These are phyloP conservation scores for Mortierella sp. DNA, from an alignment of 371 early-diverging fungal genomes.

Conservation along the genomic window DNA sequence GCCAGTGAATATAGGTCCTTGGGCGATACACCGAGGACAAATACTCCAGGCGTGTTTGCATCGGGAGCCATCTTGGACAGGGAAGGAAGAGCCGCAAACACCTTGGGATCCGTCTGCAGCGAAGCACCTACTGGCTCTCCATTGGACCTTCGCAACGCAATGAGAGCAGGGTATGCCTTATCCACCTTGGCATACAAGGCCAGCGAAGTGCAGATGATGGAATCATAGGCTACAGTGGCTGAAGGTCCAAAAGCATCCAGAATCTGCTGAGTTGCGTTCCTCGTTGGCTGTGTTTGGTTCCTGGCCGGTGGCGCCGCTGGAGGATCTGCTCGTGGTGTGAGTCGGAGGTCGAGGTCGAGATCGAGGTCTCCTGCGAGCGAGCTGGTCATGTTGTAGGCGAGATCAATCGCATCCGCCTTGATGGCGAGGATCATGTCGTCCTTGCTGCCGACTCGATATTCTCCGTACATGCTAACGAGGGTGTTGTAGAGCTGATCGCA, in stretches of 20 bases:
- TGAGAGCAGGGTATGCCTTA: slow-evolving; percentile 22
- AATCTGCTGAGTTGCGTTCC: slow-evolving; percentile 25
- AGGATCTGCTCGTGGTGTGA: neutral
- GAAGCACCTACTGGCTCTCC: neutral
- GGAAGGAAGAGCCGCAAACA: neutral
- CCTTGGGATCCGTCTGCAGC: neutral
- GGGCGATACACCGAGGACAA: slow-evolving; percentile 39
- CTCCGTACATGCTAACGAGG: slow-evolving; percentile 36
- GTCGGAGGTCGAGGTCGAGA: neutral
- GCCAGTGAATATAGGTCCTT: slow-evolving; percentile 35
- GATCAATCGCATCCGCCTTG: slow-evolving; percentile 25
- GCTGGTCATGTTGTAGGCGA: neutral
- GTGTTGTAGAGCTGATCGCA: slow-evolving; percentile 34
- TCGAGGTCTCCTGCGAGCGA: neutral
- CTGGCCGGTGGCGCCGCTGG: neutral
- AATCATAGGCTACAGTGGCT: slow-evolving; percentile 33
- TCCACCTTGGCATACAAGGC: slow-evolving; percentile 42
- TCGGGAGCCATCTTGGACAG: slow-evolving; percentile 24
- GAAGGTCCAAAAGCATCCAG: slow-evolving; percentile 28
- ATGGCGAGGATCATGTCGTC: slow-evolving; percentile 39
- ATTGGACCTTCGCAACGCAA: neutral
- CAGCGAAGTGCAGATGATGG: slow-evolving; percentile 46
- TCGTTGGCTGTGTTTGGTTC: slow-evolving; percentile 16
- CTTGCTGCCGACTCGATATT: slow-evolving; percentile 31
- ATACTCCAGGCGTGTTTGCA: slow-evolving; percentile 39